Evolutionary conservation across 192 early-diverging fungal species (phyloP), one percentile per base, ranked within the genome.

Genomic region (Gaertneriomyces semiglobifer): DNA sequence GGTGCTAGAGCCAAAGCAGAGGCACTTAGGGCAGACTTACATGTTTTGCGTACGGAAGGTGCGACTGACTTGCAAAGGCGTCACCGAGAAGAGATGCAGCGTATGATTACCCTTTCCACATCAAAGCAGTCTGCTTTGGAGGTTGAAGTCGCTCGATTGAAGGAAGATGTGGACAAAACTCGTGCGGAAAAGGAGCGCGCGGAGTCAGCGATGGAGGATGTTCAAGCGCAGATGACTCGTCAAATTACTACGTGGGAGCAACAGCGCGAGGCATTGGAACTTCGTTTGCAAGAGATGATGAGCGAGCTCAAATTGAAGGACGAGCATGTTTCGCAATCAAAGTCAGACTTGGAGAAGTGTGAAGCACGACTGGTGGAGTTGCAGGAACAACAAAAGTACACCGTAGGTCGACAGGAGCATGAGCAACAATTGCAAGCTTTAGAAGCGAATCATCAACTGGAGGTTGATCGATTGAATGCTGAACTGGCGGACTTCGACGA

Each of bases 111-210:
- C 14, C 14, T 33, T 0, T 19, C 41, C 18, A 16, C 58, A 39
- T 20, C 58, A 18, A 60, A 7, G 43, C 33, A 11, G 58, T 18
- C 58, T 38, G 3, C 58, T 44, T 41, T 60, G 16, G 58, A 60
- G 41, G 39, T 19, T 19, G 41, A 60, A 9, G 18, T 60, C 12
- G 16, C 7, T 43, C 58, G 43, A 3, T 11, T 60, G 12, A 19
- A 16, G 18, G 58, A 20, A 41, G 38, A 39, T n/a, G 4, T 52
- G 50, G 50, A 52, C 3, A 52, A 52, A 20, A 18, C 20, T 18
- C 20, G 3, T 14, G 12, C 18, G 18, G 55, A 38, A 39, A 57
- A 38, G 39, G 39, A 38, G 55, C 5, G 8, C n/a, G 16, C 12
- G 55, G 55, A 38, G 55, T 33, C 38, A 20, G n/a, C n/a, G 6